Base-by-base conservation (phyloP, 1,284 basidiomycete species). In the Coniophora puteana region DNA sequence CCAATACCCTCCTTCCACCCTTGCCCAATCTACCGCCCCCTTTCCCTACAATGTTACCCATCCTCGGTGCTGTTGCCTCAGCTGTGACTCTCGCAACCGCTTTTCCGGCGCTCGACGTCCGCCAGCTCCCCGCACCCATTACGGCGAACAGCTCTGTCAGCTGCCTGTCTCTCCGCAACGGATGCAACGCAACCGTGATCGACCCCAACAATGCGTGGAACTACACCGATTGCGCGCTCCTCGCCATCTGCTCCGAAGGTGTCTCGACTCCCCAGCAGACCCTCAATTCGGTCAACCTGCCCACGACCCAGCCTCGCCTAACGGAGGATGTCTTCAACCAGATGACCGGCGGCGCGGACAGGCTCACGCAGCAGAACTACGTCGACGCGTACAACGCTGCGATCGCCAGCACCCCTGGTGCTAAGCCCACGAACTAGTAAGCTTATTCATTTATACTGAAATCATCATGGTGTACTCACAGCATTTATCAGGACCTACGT, bases 311-410 rank as follows among this genome's bases (percentile, higher is more conserved):
- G 28, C 23, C 46, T 2, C 50, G 41, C 24, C 40, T 53, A 27
- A 36, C 38, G 8, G 42, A 56, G 28, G 16, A 34, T 18, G 51
- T 56, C 13, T 53, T 53, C 18, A 25, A 36, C 12, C 38, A 41
- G 10, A 51, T 55, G 41, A 46, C 54, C 13, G 32, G 23, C 7
- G 54, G 51, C 17, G 53, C 51, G 14, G 5, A 38, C 2, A 46
- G 41, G 23, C 56, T 56, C 52, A 43, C 41, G 3, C 45, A 53
- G 28, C 49, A 53, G 21, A 52, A 51, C 25, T 53, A 56, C 29
- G 36, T 53, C 5, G 49, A 53, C 38, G 30, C 45, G 1, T 53
- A 56, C 42, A 51, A 53, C 23, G 18, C 37, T 13, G 40, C 50
- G 11, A 36, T 53, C 33, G 51, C 49, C 5, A 34, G 45, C 11